Conservation (phyloP, 2,329 filamentous ascomycete species). For the Ophiocordyceps sinensis region DNA sequence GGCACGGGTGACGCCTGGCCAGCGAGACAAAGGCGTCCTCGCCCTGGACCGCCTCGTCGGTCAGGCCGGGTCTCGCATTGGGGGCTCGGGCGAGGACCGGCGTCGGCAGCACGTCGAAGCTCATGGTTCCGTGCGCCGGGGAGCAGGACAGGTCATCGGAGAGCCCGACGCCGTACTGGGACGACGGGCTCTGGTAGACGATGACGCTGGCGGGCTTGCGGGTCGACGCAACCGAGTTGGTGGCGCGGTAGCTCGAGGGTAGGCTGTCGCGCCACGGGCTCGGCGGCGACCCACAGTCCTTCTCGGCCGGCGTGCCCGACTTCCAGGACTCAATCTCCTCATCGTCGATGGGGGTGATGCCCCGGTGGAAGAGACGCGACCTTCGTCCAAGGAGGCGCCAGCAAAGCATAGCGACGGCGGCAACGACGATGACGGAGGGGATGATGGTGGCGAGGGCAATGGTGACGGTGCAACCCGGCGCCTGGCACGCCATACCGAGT, state of each 20-base stretch:
- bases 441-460: conserved; percentile 39
- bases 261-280: conserved; percentile 8
- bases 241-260: conserved; percentile 6
- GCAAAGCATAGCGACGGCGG: conserved; percentile 14
- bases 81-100: conserved; percentile 44
- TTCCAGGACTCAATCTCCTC: conserved; percentile 55
- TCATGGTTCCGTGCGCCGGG: conserved; percentile 22
- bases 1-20: conserved; percentile 35
- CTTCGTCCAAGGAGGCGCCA: conserved; percentile 22
- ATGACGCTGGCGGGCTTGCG: conserved; percentile 39
- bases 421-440: conserved; percentile 25
- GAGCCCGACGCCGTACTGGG: not conserved
- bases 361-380: conserved; percentile 33
- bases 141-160: conserved; percentile 14
- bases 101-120: conserved; percentile 30
- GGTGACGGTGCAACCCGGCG: conserved; percentile 24
- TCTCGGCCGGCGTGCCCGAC: conserved; percentile 11
- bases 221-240: conserved; percentile 17
- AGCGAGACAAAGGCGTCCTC: conserved; percentile 42
- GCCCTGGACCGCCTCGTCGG: conserved; percentile 45
- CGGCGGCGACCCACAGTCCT: conserved; percentile 11
- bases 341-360: conserved; percentile 47
- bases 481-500: conserved; percentile 1
- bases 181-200: conserved; percentile 30
- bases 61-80: conserved; percentile 47